These are phyloP conservation scores for Astragalus glycyphyllos DNA, from an alignment of 306 rosid species.

Conservation along the genomic window DNA sequence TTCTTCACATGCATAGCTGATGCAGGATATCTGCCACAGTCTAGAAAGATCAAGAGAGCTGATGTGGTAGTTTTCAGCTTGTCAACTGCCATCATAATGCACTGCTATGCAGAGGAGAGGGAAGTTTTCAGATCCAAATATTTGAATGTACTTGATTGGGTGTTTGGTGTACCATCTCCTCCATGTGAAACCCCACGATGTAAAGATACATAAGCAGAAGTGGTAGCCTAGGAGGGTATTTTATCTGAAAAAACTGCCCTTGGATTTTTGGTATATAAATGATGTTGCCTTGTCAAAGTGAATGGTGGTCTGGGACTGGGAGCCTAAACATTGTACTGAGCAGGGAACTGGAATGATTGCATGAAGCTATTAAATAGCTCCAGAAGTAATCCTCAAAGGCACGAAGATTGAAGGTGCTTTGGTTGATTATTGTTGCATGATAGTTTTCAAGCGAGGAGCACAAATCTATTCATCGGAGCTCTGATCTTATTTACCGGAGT, in stretches of 20 bases:
- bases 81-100: conserved; percentile 98
- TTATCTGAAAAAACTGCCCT: conserved; percentile 28
- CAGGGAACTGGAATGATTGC: conserved; percentile 29
- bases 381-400: conserved; percentile 10
- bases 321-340: conserved; percentile 29
- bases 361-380: conserved; percentile 2
- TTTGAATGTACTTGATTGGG: conserved; percentile 96
- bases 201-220: conserved; percentile 45
- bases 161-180: conserved; percentile 92
- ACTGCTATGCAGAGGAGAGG: conserved; percentile 90
- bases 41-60: conserved; percentile 75
- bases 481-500: neutral
- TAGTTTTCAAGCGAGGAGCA: conserved; percentile 7
- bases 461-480: conserved; percentile 2
- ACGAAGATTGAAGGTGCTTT: conserved; percentile 20
- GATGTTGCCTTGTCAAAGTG: conserved; percentile 32
- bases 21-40: conserved; percentile 68
- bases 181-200: conserved; percentile 79
- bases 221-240: conserved; percentile 8
- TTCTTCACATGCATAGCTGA: conserved; percentile 87
- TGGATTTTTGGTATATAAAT: neutral
- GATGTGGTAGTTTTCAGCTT: conserved; percentile 84
- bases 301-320: conserved; percentile 31
- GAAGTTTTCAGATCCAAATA: conserved; percentile 95
- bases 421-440: conserved; percentile 29